These are phyloP conservation scores for Pythium aristosporum DNA, from an alignment of 352 stramenopile species.

Conservation along the genomic window DNA sequence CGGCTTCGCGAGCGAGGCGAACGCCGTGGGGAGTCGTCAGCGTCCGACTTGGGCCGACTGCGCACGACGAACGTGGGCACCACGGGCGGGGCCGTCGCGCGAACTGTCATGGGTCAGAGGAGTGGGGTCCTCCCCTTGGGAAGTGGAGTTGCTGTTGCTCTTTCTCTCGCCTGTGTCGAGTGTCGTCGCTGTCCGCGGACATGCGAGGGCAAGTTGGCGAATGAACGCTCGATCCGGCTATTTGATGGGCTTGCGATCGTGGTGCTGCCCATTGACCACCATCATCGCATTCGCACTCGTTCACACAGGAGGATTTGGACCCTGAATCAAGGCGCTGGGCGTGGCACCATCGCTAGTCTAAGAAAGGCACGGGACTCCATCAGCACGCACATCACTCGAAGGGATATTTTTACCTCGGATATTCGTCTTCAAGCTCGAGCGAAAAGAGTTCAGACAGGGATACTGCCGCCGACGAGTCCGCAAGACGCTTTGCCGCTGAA, in stretches of 20 bases:
- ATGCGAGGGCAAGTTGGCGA: constrained; percentile 5
- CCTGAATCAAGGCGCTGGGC: not conserved
- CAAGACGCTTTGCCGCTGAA: no score
- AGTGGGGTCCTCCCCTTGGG: not conserved
- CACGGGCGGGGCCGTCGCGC: constrained; percentile 6
- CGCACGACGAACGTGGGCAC: constrained; percentile 14
- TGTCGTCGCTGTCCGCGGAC: not conserved
- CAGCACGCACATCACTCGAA: not conserved
- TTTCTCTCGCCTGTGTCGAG: not conserved
- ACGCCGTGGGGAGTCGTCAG: constrained; percentile 7
- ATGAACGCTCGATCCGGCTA: not conserved
- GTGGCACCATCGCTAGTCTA: constrained; percentile 7
- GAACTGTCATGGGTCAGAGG: constrained; percentile 11
- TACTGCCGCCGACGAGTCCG: no score
- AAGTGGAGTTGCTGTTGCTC: no score
- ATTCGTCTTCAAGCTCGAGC: no score
- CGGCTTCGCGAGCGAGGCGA: not conserved
- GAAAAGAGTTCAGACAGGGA: no score
- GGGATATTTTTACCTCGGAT: no score
- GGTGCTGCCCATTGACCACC: no score
- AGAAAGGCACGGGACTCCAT: not conserved
- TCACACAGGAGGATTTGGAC: no score
- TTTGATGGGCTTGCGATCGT: not conserved
- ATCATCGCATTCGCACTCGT: no score
- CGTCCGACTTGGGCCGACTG: constrained; percentile 13